Evolutionary conservation across 495 filamentous ascomycete genomes (phyloP).

Genomic region (Antarctomyces pellizariae): DNA sequence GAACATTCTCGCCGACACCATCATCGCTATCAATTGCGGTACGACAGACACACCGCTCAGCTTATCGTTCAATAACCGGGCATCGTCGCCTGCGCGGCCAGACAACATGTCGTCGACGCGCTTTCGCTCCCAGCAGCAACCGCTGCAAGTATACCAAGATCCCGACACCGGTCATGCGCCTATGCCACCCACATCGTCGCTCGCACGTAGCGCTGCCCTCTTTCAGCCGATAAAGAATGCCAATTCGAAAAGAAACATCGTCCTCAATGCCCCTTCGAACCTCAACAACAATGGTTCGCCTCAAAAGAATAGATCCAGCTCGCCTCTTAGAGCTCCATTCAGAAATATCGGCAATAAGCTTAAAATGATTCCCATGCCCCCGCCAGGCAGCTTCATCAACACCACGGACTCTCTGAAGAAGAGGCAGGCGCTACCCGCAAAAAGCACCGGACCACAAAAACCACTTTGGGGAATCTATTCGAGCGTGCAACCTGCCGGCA

Average conservation of each 20-base stretch:
- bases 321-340: slow-evolving; percentile 22
- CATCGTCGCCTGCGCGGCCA: no score
- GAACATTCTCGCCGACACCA: background rate
- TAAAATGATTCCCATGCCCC: slow-evolving; percentile 43
- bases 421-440: slow-evolving; percentile 28
- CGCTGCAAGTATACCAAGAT: slow-evolving; percentile 42
- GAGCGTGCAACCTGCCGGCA: slow-evolving; percentile 24
- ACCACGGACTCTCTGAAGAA: slow-evolving; percentile 82
- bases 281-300: slow-evolving; percentile 33
- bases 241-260: slow-evolving; percentile 21
- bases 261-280: slow-evolving; percentile 30
- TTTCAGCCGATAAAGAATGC: slow-evolving; percentile 23
- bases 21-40: background rate
- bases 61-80: no score
- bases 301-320: slow-evolving; percentile 20
- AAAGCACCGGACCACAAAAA: slow-evolving; percentile 35
- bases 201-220: slow-evolving; percentile 23
- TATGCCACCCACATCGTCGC: slow-evolving; percentile 24
- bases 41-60: no score
- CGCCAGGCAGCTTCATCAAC: slow-evolving; percentile 36
- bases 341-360: slow-evolving; percentile 23
- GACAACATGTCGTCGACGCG: slow-evolving; percentile 38
- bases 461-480: slow-evolving; percentile 41
- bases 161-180: slow-evolving; percentile 26
- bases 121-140: slow-evolving; percentile 24